Evolutionary conservation across 306 rosid species (phyloP).

Genomic region (Astragalus glycyphyllos): DNA sequence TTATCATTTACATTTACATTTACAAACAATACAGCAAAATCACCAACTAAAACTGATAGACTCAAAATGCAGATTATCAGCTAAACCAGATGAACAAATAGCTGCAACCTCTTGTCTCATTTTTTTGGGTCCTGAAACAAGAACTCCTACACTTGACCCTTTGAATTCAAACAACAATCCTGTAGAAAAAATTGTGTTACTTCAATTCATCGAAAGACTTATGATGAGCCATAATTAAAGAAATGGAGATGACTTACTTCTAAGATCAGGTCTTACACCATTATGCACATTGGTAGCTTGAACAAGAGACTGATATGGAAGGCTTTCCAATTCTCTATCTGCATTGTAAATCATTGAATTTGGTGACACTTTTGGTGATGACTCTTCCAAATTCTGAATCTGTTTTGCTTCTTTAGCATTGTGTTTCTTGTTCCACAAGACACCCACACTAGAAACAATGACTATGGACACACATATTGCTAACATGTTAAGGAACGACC

Average conservation of each 20-base stretch:
- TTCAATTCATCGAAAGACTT: constrained; percentile 9
- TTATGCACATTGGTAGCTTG: constrained; percentile 61
- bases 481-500: constrained; percentile 55
- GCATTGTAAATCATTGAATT: constrained; percentile 43
- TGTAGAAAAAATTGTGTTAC: constrained; percentile 31
- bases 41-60: constrained; percentile 85
- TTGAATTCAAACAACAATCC: constrained; percentile 54
- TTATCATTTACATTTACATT: too few relatives aligned
- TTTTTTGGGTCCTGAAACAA: constrained; percentile 70
- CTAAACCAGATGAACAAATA: constrained; percentile 68
- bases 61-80: constrained; percentile 67
- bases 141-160: constrained; percentile 62
- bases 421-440: constrained; percentile 57
- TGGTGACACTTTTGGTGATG: constrained; percentile 54
- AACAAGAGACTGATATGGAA: constrained; percentile 57
- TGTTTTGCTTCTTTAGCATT: constrained; percentile 41
- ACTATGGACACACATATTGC: constrained; percentile 57
- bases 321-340: constrained; percentile 72
- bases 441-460: constrained; percentile 47
- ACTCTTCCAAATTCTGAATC: constrained; percentile 38
- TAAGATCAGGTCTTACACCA: constrained; percentile 75
- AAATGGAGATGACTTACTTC: constrained; percentile 53
- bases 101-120: constrained; percentile 80
- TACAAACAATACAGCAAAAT: constrained; percentile 2
- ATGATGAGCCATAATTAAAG: background rate